A percentile compares a stretch with the other conserved stretches of the same genome.
Evolutionary conservation across 805 yeast genomes (phyloP).

Genomic region (Ogataea angusta): DNA sequence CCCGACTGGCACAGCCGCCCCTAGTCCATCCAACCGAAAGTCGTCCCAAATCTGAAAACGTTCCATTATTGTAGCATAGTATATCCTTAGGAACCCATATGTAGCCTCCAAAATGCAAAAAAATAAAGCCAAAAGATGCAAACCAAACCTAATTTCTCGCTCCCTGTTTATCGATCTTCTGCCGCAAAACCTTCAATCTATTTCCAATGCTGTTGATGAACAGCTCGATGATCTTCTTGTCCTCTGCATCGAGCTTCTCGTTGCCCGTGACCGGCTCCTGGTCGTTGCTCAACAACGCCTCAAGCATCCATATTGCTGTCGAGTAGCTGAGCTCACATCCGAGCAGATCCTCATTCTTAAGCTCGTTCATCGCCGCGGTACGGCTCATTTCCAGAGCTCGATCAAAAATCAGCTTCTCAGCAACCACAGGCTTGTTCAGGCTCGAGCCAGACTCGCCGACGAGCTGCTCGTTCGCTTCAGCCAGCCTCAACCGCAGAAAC

Average conservation of each 20-base stretch:
- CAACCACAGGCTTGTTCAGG: slow-evolving; percentile 41
- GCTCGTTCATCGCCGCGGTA: slow-evolving; percentile 85
- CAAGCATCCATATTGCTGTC: slow-evolving; percentile 94
- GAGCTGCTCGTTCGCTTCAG: slow-evolving; percentile 44
- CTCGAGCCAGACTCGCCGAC: slow-evolving; percentile 4
- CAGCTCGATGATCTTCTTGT: slow-evolving; percentile 69
- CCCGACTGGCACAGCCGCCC: too few species aligned
- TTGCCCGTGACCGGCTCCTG: slow-evolving; percentile 21
- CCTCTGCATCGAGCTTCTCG: slow-evolving; percentile 64
- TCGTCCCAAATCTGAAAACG: background rate
- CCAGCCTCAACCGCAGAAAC: slow-evolving; percentile 55
- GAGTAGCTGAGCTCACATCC: slow-evolving; percentile 88
- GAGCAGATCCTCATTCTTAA: slow-evolving; percentile 64
- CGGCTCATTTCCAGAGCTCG: slow-evolving; percentile 92
- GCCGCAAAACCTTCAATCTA: slow-evolving; percentile 67
- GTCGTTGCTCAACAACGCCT: slow-evolving; percentile 63
- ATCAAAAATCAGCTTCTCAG: slow-evolving; percentile 87
- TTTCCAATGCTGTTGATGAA: slow-evolving; percentile 81
- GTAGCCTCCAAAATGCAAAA: slow-evolving; percentile 11
- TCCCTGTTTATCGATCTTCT: slow-evolving; percentile 43
- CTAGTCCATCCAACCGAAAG: too few species aligned
- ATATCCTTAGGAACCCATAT: slow-evolving; percentile 9
- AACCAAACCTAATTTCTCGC: slow-evolving; percentile 10
- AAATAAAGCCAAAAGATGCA: slow-evolving; percentile 8
- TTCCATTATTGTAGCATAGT: slow-evolving; percentile 6